phyloP scores from a whole-genome alignment of 345 rosid species.

The Eucalyptus leucophloia region DNA sequence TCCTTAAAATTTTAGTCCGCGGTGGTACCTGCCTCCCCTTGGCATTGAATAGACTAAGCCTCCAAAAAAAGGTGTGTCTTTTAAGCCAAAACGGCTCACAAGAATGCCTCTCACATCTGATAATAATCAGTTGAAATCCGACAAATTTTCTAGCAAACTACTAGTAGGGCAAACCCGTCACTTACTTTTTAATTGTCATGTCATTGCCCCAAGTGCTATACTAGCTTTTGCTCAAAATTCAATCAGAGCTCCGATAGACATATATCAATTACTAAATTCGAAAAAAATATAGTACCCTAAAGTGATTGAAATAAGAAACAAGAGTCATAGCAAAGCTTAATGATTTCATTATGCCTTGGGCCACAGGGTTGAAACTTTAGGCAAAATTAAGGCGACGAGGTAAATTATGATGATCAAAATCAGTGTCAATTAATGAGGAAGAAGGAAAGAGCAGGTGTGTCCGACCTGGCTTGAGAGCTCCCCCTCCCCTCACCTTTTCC shows the following conservation, averaged over 20 bases:
- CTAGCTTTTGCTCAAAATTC: background rate
- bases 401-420: background rate
- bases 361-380: background rate
- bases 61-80: background rate
- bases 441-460: background rate
- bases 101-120: background rate
- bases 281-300: background rate
- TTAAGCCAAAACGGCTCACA: background rate
- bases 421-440: background rate
- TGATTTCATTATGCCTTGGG: background rate
- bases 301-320: background rate
- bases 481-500: background rate
- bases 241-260: background rate
- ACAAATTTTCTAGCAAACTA: background rate
- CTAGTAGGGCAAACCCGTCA: background rate
- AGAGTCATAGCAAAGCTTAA: background rate
- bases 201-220: background rate
- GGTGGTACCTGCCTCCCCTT: background rate
- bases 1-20: background rate
- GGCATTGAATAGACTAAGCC: background rate
- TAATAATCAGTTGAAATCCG: rapidly evolving
- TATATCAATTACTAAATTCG: background rate
- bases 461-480: background rate
- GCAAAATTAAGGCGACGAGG: background rate
- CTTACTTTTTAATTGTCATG: background rate